These are phyloP conservation scores for Eucalyptus polybractea DNA, from an alignment of 345 rosid species.

Conservation along the genomic window DNA sequence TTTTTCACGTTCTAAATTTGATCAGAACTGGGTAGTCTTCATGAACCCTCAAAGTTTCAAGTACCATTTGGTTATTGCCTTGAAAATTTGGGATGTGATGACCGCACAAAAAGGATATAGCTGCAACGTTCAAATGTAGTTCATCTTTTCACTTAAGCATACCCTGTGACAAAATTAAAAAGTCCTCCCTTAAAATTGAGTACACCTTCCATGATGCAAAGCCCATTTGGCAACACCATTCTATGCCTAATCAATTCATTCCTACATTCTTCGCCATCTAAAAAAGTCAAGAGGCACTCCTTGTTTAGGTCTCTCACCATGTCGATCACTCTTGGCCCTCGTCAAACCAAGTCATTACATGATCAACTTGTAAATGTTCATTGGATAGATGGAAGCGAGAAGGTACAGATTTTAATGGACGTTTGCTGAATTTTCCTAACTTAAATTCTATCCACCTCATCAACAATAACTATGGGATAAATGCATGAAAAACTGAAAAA, in stretches of 20 bases:
- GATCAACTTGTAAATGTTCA: accelerated
- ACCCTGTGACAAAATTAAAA: background rate
- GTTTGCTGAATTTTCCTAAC: background rate
- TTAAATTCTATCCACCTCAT: background rate
- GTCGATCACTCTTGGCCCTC: accelerated
- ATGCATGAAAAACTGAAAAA: accelerated
- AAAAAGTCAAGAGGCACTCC: background rate
- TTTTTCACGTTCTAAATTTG: background rate
- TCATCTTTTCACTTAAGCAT: background rate
- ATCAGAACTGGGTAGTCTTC: background rate
- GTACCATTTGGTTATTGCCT: background rate
- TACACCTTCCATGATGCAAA: background rate
- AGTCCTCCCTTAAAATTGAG: background rate
- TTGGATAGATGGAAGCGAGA: accelerated
- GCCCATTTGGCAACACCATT: background rate
- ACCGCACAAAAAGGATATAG: background rate
- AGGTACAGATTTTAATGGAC: accelerated
- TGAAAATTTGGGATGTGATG: background rate
- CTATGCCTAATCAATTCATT: accelerated
- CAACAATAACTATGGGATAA: background rate
- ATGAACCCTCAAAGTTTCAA: background rate
- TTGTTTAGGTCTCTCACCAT: background rate
- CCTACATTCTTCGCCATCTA: background rate
- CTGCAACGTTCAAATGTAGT: background rate
- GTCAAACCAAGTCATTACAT: accelerated